A percentile compares a stretch with the other conserved stretches of the same genome.
Evolutionary conservation across 352 stramenopile genomes (phyloP).

Genomic region (Pythium phragmiticola): DNA sequence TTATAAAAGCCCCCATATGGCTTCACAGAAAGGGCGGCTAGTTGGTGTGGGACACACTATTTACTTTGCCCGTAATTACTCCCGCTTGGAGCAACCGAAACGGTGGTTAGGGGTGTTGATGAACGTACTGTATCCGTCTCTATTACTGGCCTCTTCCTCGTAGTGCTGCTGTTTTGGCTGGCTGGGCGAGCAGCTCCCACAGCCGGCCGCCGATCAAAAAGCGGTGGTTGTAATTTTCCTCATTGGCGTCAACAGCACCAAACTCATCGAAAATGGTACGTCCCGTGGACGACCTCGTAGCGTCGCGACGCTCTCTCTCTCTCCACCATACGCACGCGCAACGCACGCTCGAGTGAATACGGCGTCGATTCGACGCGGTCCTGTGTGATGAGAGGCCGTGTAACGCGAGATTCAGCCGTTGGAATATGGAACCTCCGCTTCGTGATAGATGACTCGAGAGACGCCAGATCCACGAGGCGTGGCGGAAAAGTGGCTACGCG

Average conservation of each 20-base stretch:
- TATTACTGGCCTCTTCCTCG: slow-evolving; percentile 7
- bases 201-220: neutral
- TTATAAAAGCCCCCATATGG: slow-evolving; percentile 10
- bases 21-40: neutral
- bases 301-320: slow-evolving; percentile 11
- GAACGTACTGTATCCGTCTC: neutral
- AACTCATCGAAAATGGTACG: slow-evolving; percentile 36
- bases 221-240: slow-evolving; percentile 33
- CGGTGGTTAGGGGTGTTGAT: neutral
- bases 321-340: neutral
- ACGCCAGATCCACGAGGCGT: neutral
- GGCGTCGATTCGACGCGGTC: neutral
- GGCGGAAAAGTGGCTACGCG: no score
- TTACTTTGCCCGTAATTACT: neutral
- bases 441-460: neutral
- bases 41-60: slow-evolving; percentile 15
- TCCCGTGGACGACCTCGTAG: neutral
- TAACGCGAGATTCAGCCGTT: neutral
- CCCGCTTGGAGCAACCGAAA: no score
- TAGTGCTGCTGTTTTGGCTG: slow-evolving; percentile 7
- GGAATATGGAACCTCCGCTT: neutral
- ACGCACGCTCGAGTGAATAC: neutral
- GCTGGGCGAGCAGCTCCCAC: slow-evolving; percentile 16
- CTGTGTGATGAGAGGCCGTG: neutral
- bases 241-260: slow-evolving; percentile 34